Base-by-base conservation (phyloP, 306 rosid genomes). In the Rosa multiflora region DNA sequence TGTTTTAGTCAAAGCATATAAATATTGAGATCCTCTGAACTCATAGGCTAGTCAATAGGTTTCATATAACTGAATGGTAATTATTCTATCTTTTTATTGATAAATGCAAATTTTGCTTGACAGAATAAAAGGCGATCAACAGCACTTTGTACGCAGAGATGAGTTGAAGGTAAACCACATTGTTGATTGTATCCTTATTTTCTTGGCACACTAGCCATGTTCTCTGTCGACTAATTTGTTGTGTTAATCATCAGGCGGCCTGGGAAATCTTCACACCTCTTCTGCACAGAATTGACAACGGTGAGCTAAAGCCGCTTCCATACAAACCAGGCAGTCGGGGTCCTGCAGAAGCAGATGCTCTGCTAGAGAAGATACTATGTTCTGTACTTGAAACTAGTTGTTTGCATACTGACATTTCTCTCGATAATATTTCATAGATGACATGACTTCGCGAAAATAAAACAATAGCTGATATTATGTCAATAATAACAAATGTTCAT, bases 241-340 rank as follows among this genome's bases (percentile, higher is more conserved):
- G 70, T 76, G 70, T 78, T 11, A 78, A 84, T 43, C 84, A 85
- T 55, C 89, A 94, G 99, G 97, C 99, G 11, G 97, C 99, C 1
- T 95, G 99, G 98, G 92, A 95, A 84, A 95, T 95, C 75, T 95
- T 95, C 88, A 95, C 99, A 7, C 98, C 99, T n/a, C 91, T 95
- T 79, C 79, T 95, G 93, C 97, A 95, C 88, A 83, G 86, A 49
- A 95, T 95, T 62, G 98, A 95, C 71, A 72, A 77, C 0, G 98
- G 98, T 3, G 91, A 91, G 61, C 9, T 93, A 78, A 89, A 89
- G 78, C 72, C 99, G 17, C 74, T 86, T 74, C 90, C 96, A 55
- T 95, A 93, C 90, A 4, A 88, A 83, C 85, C 90, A 17, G 96
- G 98, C 72, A 93, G 94, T 76, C 86, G 99, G 80, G 99, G 98